Percentiles rank a stretch among this genome's conserved stretches.
Conservation (phyloP, 805 yeast species). For the Candida chilensis region DNA sequence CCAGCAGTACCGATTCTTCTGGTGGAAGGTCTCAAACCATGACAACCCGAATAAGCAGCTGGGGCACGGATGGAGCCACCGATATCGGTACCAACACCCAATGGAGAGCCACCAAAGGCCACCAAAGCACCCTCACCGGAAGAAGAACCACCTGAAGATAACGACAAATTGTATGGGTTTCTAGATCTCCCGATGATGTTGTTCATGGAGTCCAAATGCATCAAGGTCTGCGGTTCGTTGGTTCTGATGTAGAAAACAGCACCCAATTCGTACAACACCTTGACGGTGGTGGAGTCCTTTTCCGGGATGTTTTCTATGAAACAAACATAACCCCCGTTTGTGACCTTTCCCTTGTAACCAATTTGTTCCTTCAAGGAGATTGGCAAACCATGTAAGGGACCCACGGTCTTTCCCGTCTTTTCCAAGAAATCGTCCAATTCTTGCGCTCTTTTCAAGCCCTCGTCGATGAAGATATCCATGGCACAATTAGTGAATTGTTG, state of each 20-base stretch:
- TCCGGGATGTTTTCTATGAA: constrained; percentile 35
- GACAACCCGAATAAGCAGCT: constrained; percentile 53
- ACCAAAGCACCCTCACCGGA: constrained; percentile 67
- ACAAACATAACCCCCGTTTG: constrained; percentile 54
- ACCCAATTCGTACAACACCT: constrained; percentile 40
- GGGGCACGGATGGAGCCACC: constrained; percentile 68
- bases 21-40: constrained; percentile 56
- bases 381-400: constrained; percentile 67
- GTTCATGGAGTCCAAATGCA: constrained; percentile 60
- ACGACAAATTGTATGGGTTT: constrained; percentile 46
- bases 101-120: constrained; percentile 47
- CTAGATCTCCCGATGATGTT: constrained; percentile 51
- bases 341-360: constrained; percentile 40
- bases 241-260: constrained; percentile 61
- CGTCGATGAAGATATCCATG: constrained; percentile 54
- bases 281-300: constrained; percentile 37
- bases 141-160: constrained; percentile 66
- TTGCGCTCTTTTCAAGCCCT: constrained; percentile 48
- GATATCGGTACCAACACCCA: constrained; percentile 64
- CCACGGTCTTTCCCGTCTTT: constrained; percentile 42
- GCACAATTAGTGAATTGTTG: constrained; percentile 35
- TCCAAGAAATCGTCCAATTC: constrained; percentile 44
- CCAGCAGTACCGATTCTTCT: constrained; percentile 40
- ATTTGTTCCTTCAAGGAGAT: constrained; percentile 62
- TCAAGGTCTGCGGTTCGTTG: constrained; percentile 58